A percentile compares a stretch with the other conserved stretches of the same genome.
Evolutionary conservation across 2,329 filamentous ascomycete species (phyloP).

Genomic region (Phaeoacremonium minimum): DNA sequence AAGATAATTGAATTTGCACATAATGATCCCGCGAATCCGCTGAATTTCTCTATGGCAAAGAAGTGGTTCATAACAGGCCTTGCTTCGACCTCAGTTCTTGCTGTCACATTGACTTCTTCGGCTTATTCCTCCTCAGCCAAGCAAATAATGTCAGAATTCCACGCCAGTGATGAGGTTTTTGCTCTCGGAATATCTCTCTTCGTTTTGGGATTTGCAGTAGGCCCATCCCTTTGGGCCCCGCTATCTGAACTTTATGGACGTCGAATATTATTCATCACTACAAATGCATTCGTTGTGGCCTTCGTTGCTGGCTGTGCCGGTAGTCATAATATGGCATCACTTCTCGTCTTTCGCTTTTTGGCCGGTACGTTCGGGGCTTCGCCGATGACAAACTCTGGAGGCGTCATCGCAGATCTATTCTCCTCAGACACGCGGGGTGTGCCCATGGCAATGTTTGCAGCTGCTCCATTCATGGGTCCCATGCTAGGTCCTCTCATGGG

Average conservation of each 20-base stretch:
- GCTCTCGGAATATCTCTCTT: conserved; percentile 49
- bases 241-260: conserved; percentile 19
- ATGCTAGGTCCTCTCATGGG: conserved; percentile 21
- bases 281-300: conserved; percentile 1
- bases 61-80: conserved; percentile 34
- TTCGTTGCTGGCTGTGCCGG: conserved; percentile 46
- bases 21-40: conserved; percentile 38
- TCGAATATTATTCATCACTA: conserved; percentile 1
- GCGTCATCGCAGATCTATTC: conserved; percentile 58
- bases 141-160: conserved; percentile 34
- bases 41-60: conserved; percentile 27
- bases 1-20: conserved; percentile 41
- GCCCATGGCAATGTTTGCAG: conserved; percentile 7
- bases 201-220: conserved; percentile 52
- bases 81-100: conserved; percentile 34
- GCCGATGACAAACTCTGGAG: conserved; percentile 52
- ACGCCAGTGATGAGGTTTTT: conserved; percentile 32
- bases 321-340: conserved; percentile 49
- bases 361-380: conserved; percentile 59
- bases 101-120: conserved; percentile 40
- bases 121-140: conserved; percentile 37
- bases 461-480: conserved; percentile 19
- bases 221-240: conserved; percentile 56
- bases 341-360: conserved; percentile 66
- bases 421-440: conserved; percentile 39